Evolutionary conservation across 768 basidiomycete species (phyloP).

Genomic region (Amylocystis lapponica): DNA sequence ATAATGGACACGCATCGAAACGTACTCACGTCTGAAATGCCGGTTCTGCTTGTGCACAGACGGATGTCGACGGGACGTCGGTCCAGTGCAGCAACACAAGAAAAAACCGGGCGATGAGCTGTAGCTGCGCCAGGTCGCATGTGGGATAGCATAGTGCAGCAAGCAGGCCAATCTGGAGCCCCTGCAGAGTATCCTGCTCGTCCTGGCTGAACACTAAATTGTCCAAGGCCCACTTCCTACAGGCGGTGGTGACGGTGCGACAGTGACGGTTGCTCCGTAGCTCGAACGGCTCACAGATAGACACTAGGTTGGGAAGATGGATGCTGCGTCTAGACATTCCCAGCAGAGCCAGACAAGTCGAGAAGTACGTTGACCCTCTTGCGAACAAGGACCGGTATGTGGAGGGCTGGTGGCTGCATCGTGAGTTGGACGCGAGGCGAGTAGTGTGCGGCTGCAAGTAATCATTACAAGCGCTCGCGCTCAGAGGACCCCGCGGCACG

Average conservation of each 20-base stretch:
- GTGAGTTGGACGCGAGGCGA: too few relatives aligned
- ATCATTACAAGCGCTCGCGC: too few relatives aligned
- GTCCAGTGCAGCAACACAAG: slow-evolving; percentile 13
- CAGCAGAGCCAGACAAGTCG: too few relatives aligned
- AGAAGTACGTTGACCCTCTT: too few relatives aligned
- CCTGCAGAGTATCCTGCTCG: slow-evolving; percentile 14
- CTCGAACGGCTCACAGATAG: slow-evolving; percentile 20
- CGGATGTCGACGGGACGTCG: slow-evolving; percentile 7
- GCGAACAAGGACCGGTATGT: too few relatives aligned
- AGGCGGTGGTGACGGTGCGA: slow-evolving; percentile 12
- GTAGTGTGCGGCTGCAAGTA: too few relatives aligned
- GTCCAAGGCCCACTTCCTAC: slow-evolving; percentile 18
- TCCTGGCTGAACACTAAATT: slow-evolving; percentile 12
- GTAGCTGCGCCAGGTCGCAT: slow-evolving; percentile 51
- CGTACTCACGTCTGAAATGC: neutral
- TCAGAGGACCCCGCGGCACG: too few relatives aligned
- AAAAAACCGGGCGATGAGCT: slow-evolving; percentile 35
- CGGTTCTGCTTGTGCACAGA: neutral
- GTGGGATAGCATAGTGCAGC: slow-evolving; percentile 55
- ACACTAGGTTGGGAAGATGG: slow-evolving; percentile 21
- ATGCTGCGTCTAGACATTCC: slow-evolving; percentile 13
- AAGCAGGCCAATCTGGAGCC: slow-evolving; percentile 43
- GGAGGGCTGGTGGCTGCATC: too few relatives aligned
- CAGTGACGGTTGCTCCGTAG: slow-evolving; percentile 22
- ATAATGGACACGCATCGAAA: neutral